Base-by-base conservation (phyloP, 352 stramenopile genomes). In the Phytophthora sojae region DNA sequence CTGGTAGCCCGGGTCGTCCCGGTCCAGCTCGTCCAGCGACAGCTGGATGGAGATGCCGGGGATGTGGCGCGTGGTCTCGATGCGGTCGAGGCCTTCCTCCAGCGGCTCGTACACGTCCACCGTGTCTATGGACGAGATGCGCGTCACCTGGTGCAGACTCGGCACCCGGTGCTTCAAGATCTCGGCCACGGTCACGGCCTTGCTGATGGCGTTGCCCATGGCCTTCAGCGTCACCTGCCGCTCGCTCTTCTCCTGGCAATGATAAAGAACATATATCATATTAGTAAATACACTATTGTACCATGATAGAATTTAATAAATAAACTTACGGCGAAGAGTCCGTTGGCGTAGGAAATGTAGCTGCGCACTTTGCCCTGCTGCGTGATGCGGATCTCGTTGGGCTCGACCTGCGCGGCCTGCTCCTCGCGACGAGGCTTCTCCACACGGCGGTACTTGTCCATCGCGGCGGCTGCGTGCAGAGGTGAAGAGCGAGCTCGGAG, bases 341-440 rank as follows among this genome's bases (percentile, higher is more conserved):
- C 82, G 63, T 90, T 91, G 62, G 83, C 85, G 67, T 96, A 94
- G 29, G 82, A 80, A 61, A 96, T 88, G 79, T 94, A 96, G 70
- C 73, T 90, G 73, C 84, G 85, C 71, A 92, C 83, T 73, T 91
- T 93, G 47, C 86, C 87, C 66, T 90, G 80, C 60, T 94, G 85
- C 45, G 89, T 96, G 75, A 96, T 93, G 52, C 88, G 89, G 69
- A 96, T 84, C 69, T 96, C 88, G 55, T 92, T 93, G n/a, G 83
- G 70, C 53, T 80, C 79, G 19, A 80, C 81, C 1, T 76, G 61
- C 51, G 65, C 21, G 30, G 76, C 66, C 50, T 88, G 80, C 45
- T 94, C 82, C 11, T 82, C 67, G 5, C 69, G 67, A 17, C 80
- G 81, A 66, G 75, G 69, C 63, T 92, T 93, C 58, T 94, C 85